Base-by-base conservation (phyloP, 805 yeast genomes). In the Komagataella kurtzmanii region DNA sequence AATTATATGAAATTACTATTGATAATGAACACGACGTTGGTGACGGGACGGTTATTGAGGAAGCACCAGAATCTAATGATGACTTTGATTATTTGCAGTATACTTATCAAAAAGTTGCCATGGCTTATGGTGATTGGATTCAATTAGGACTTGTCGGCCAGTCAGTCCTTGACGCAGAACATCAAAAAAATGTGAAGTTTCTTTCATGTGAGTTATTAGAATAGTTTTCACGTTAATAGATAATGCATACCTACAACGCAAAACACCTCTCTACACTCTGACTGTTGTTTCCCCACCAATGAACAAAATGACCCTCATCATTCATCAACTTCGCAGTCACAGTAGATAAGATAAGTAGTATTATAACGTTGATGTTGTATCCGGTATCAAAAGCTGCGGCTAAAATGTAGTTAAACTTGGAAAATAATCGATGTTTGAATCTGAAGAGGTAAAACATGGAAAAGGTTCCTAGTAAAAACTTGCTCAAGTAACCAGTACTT, bases 61-160 rank as follows among this genome's bases (percentile, higher is more conserved):
- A 56, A 6, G 69, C 60, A 2, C 45, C 47, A 8, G 70, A 61
- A 19, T 59, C 59, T 30, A 72, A 64, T 54, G 95, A 85, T 57
- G 77, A 79, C 46, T 91, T 93, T 60, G 89, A 89, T 62, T 88
- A 88, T 65, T 63, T 86, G 55, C 73, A 75, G 54, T 93, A 90
- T 64, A 71, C 93, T 7, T 73, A 74, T 49, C 88, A 90, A 56
- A 91, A 90, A 67, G 73, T 84, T 12, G 80, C 79, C 4, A 64
- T 88, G 18, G 77, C 84, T 51, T 73, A 90, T 73, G 88, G 86
- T 10, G 97, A 91, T 63, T 62, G 86, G 60, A 66, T 83, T 18
- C 74, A 74, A 51, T 71, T 85, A 44, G 86, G 85, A 0, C 55
- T 88, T 7, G 56, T 77, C 23, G 58, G 66, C n/a, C 57, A 62